These are phyloP conservation scores for Trichoderma virens DNA, from an alignment of 495 filamentous ascomycete species.

Conservation along the genomic window DNA sequence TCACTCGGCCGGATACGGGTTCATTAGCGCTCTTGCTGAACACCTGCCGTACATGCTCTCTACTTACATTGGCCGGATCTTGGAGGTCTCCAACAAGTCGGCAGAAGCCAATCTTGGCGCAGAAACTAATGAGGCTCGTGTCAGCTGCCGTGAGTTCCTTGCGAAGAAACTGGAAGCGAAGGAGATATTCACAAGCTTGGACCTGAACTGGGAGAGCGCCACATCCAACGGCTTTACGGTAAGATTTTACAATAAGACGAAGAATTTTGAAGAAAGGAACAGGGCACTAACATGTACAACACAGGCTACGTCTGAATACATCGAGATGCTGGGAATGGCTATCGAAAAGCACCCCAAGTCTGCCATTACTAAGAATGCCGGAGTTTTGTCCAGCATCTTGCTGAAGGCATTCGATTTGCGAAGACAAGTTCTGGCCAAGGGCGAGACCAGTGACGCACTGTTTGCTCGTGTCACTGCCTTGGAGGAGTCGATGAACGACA, in stretches of 20 bases:
- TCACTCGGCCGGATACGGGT: slow-evolving; percentile 73
- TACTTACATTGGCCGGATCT: slow-evolving; percentile 58
- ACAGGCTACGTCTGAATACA: slow-evolving; percentile 57
- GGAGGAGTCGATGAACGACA: slow-evolving; percentile 57
- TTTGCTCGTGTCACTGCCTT: slow-evolving; percentile 29
- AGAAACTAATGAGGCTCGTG: slow-evolving; percentile 53
- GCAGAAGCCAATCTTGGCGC: slow-evolving; percentile 47
- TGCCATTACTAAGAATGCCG: slow-evolving; percentile 59
- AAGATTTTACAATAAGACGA: slow-evolving; percentile 44
- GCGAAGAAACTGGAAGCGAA: slow-evolving; percentile 67
- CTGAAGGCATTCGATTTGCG: slow-evolving; percentile 67
- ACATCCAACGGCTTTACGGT: slow-evolving; percentile 49
- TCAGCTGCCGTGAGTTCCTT: slow-evolving; percentile 60
- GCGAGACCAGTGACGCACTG: slow-evolving; percentile 6
- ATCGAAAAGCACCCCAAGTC: slow-evolving; percentile 73
- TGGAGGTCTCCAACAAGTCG: slow-evolving; percentile 62
- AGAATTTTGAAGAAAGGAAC: neutral
- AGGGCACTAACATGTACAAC: slow-evolving; percentile 20
- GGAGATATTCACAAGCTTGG: slow-evolving; percentile 55
- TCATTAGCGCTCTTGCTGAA: slow-evolving; percentile 68
- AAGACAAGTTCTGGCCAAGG: slow-evolving; percentile 34
- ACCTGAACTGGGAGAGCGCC: slow-evolving; percentile 61
- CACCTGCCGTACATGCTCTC: slow-evolving; percentile 83
- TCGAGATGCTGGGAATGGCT: slow-evolving; percentile 56
- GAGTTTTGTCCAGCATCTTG: slow-evolving; percentile 60